Evolutionary conservation across 192 early-diverging fungal genomes (phyloP), one percentile per base, ranked within the genome.

Genomic region (Dispira parvispora): DNA sequence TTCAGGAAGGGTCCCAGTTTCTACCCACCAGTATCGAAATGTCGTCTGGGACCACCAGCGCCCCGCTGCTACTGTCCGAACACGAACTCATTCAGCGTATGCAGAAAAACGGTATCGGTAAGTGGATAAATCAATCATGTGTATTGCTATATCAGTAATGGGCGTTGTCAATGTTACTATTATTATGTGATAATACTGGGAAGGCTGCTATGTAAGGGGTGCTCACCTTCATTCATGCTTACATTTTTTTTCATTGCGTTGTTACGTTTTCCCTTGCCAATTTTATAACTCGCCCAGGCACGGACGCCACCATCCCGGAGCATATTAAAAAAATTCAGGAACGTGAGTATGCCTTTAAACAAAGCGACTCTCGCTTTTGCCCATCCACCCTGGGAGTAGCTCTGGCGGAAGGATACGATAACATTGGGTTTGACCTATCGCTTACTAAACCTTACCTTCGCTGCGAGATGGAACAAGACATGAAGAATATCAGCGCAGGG

Each of bases 231-330:
- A 11, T 13, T 13, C 18, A 13, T 18, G 18, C 46, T 46, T 11
- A 11, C 12, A 46, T 46, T 18, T 46, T 46, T 18, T 46, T 11
- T 45, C 54, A 44, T 3, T 43, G 26, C 14, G 45, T 55, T 63
- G 52, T 64, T 26, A 12, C 25, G 32, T 6, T 55, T 60, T n/a
- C n/a, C n/a, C n/a, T n/a, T n/a, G n/a, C n/a, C n/a, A n/a, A n/a
- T n/a, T n/a, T n/a, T n/a, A n/a, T n/a, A n/a, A n/a, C 42, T 46
- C 23, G 52, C 3, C 38, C 62, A 87, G 85, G 92, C 14, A 99
- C 96, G 8, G 96, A 99, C 69, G 94, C 96, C 0, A 99, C 94
- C 0, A 96, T 97, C 38, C 86, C 86, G 10, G 88, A 94, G 43
- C 94, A 97, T 61, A 99, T 99, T 67, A 89, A 92, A 66, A 97